Evolutionary conservation across 331 rosid species (phyloP).

Genomic region (Rhamnella rubrinervis): DNA sequence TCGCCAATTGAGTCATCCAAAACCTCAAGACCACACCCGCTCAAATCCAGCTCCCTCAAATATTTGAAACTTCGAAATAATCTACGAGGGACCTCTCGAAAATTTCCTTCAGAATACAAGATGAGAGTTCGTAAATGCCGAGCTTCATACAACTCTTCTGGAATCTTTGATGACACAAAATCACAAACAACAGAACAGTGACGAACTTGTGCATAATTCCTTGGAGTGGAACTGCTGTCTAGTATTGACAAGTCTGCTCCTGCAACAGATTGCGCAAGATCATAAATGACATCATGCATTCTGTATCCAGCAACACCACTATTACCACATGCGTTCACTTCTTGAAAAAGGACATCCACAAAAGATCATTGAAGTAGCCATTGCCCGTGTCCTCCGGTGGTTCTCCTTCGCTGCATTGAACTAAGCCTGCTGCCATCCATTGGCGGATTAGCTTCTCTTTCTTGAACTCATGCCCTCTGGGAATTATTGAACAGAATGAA

Average conservation of each 20-base stretch:
- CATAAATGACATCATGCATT: constrained; percentile 41
- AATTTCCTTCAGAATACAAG: background rate
- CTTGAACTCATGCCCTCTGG: constrained; percentile 10
- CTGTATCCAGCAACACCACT: constrained; percentile 9
- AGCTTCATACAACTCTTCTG: constrained; percentile 12
- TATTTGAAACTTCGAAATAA: constrained; percentile 13
- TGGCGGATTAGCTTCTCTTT: constrained; percentile 33
- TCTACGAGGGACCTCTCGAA: background rate
- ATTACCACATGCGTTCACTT: background rate
- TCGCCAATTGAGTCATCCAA: constrained; percentile 10
- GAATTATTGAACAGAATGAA: constrained; percentile 31
- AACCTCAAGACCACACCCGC: constrained; percentile 1
- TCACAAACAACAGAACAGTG: constrained; percentile 27
- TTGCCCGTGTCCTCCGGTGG: constrained; percentile 22
- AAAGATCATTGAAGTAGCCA: constrained; percentile 23
- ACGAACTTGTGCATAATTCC: background rate
- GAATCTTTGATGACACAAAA: constrained; percentile 5
- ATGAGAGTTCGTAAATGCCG: constrained; percentile 16
- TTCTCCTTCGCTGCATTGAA: background rate
- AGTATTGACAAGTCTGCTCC: constrained; percentile 15
- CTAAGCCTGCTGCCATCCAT: constrained; percentile 32
- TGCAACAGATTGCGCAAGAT: constrained; percentile 30
- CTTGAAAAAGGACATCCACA: constrained; percentile 44
- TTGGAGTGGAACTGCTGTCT: background rate
- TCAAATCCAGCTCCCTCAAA: constrained; percentile 21